Conservation (phyloP, 768 basidiomycete genomes). For the Coprinopsis strossmayeri region DNA sequence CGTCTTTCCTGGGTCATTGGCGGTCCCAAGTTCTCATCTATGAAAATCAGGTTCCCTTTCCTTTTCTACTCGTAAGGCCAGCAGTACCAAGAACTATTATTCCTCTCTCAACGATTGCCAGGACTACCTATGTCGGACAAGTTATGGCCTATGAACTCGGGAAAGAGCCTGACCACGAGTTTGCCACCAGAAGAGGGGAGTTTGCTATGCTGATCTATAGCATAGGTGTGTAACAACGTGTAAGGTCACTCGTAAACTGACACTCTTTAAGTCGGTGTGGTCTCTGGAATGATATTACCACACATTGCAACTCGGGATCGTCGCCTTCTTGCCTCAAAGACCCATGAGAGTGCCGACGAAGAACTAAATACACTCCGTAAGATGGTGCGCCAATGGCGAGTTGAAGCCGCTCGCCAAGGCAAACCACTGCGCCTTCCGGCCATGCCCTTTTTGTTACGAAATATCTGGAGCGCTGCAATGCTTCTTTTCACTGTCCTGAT, state of each 20-base stretch:
- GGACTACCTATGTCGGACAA: constrained; percentile 92
- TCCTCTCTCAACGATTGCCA: constrained; percentile 19
- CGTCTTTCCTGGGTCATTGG: neutral
- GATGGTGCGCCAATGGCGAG: constrained; percentile 76
- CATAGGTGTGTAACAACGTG: constrained; percentile 54
- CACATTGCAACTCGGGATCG: constrained; percentile 77
- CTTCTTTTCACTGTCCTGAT: constrained; percentile 75
- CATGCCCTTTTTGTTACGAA: constrained; percentile 86
- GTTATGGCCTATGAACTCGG: constrained; percentile 80
- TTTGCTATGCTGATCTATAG: constrained; percentile 89
- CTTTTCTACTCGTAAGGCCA: constrained; percentile 76
- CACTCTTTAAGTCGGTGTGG: constrained; percentile 62
- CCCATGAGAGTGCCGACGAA: constrained; percentile 68
- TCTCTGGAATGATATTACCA: constrained; percentile 77
- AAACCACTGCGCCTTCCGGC: constrained; percentile 72
- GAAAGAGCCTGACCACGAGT: constrained; percentile 70
- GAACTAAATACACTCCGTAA: constrained; percentile 65
- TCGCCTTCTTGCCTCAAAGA: constrained; percentile 65
- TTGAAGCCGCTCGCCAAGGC: constrained; percentile 73
- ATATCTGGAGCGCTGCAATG: constrained; percentile 90
- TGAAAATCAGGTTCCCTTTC: constrained; percentile 89
- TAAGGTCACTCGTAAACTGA: constrained; percentile 9
- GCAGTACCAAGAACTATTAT: neutral
- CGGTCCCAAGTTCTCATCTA: too few species aligned
- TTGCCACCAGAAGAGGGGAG: constrained; percentile 81